Evolutionary conservation across 306 rosid genomes (phyloP), one percentile per base, ranked within the genome.

Genomic region (Castanospermum australe): DNA sequence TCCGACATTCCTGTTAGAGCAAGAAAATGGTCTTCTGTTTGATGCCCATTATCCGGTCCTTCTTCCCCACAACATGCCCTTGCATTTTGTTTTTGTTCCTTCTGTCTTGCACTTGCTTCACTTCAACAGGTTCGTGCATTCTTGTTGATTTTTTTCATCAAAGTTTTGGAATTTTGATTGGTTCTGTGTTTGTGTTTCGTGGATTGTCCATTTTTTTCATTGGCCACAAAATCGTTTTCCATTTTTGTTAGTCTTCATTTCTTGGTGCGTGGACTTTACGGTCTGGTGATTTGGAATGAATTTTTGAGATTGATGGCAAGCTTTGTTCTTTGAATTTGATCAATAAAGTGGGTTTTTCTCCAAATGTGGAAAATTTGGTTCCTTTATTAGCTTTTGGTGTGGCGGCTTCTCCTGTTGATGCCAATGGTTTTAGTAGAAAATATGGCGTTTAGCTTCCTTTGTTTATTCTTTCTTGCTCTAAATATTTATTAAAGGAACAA

Each of bases 71-170:
- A 63, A n/a, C 64, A 4, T 75, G 61, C 65, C 82, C 55, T 59
- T 56, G 78, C 90, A 64, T 82, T 82, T 54, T 83, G 12, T 18
- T 87, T 35, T 48, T 89, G 6, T 62, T 83, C 41, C 67, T 82
- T 7, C 28, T 90, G 6, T 86, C 77, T 21, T 86, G 63, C 75
- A 48, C 50, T 25, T 57, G 50, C 75, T 85, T 87, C 85, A 73
- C 69, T 81, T 70, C 90, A 12, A 86, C 95, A 86, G 97, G 97
- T 92, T 75, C 44, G 70, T 33, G 14, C 33, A 9, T 21, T 54
- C 2, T 25, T 50, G 17, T 33, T 45, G 21, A 5, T 15, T 73
- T 72, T 84, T 84, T 21, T 51, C 1, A 0, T 62, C 30, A 17
- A 24, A 47, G 55, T 8, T 81, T 70, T 67, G 5, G 54, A 62